Base-by-base conservation (phyloP, 345 rosid species). In the Brassica juncea region DNA sequence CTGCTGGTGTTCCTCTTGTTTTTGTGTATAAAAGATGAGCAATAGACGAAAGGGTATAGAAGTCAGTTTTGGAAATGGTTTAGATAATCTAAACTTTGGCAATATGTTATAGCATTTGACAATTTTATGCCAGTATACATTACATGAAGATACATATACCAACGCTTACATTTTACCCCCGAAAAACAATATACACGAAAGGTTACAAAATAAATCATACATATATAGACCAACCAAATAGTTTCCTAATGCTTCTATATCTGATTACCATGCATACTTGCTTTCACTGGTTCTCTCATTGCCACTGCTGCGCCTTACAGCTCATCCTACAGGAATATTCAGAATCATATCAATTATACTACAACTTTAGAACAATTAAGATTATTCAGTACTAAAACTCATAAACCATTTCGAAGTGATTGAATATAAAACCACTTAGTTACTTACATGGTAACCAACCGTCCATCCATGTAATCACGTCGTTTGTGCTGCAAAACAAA, bases 21-120 rank as follows among this genome's bases (percentile, higher is more conserved):
- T 61, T 21, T 79, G 77, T 79, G 59, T 69, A 72, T 31, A 66
- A 78, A 66, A 59, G 6, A 79, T 44, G 52, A 67, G 37, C 30
- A 9, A 54, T 54, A 37, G 72, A 54, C 58, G 4, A 64, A 54
- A 57, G 73, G 61, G 70, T 19, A 72, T 68, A 72, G 77, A 78
- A 78, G 73, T 72, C 77, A 79, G 77, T 79, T 79, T 79, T 79
- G 82, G 82, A 72, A 77, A 37, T 78, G 82, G 77, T 72, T 72
- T 69, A 57, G 12, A 4, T 28, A 23, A 57, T 23, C 28, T 57
- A 8, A 57, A 57, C 23, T 66, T 44, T 1, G 54, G 54, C 54
- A 44, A 44, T 44, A 12, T 34, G 68, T 31, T 23, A 47, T 8
- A 14, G 8, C 16, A 42, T 67, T 30, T 42, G 25, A 67, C 19